phyloP scores from a whole-genome alignment of 345 rosid species.

The Brassica napus region Da-Ae NC_063437.1:10349501-10350000 shows the following conservation, averaged over 20 bases:
- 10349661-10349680: neutral
- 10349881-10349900: neutral
- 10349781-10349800: constrained; percentile 1
- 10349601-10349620: neutral
- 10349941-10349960: neutral
- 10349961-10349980: neutral
- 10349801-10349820: neutral
- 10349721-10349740: neutral
- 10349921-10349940: neutral
- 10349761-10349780: neutral
- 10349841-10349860: neutral
- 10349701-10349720: neutral
- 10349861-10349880: constrained; percentile 23
- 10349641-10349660: neutral
- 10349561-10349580: neutral
- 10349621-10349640: too few species aligned
- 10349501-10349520: neutral
- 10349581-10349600: neutral
- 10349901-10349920: neutral
- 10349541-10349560: neutral
- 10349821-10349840: neutral
- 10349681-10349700: neutral
- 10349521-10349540: neutral
- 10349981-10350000: neutral
- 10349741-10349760: constrained; percentile 10